Conservation (phyloP, 192 early-diverging fungal genomes). For the Rhizophlyctis rosea region DNA sequence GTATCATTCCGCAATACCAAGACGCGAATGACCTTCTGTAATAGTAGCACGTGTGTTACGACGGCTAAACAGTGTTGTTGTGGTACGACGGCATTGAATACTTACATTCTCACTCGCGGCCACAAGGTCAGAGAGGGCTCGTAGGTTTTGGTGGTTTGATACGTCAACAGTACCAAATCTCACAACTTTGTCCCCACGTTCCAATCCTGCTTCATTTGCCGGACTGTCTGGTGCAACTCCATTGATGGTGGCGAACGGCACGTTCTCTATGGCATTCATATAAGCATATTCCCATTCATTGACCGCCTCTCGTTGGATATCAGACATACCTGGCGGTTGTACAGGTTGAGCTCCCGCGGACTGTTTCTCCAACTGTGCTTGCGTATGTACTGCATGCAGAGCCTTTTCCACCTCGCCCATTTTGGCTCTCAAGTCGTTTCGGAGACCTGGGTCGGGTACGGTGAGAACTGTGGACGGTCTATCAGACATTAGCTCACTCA, state of each 20-base stretch:
- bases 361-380: conserved; percentile 5
- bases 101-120: conserved; percentile 27
- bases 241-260: conserved; percentile 27
- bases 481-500: too few species aligned
- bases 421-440: conserved; percentile 55
- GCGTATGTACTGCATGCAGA: conserved; percentile 39
- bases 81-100: background rate
- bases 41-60: background rate
- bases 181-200: conserved; percentile 29
- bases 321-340: background rate
- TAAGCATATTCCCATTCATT: background rate
- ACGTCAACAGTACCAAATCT: conserved; percentile 17
- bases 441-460: conserved; percentile 1
- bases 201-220: conserved; percentile 24
- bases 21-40: conserved; percentile 30
- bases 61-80: background rate
- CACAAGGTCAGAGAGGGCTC: conserved; percentile 10
- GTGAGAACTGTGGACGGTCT: background rate
- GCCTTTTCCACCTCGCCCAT: conserved; percentile 55
- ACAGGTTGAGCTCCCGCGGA: conserved; percentile 3
- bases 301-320: background rate
- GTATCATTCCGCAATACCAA: conserved; percentile 20
- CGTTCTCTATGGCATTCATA: background rate
- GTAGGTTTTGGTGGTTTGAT: conserved; percentile 9
- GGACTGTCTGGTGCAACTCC: conserved; percentile 37